These are phyloP conservation scores for Curvularia verruculosa DNA, from an alignment of 2,329 filamentous ascomycete genomes.

Conservation along the genomic window DNA sequence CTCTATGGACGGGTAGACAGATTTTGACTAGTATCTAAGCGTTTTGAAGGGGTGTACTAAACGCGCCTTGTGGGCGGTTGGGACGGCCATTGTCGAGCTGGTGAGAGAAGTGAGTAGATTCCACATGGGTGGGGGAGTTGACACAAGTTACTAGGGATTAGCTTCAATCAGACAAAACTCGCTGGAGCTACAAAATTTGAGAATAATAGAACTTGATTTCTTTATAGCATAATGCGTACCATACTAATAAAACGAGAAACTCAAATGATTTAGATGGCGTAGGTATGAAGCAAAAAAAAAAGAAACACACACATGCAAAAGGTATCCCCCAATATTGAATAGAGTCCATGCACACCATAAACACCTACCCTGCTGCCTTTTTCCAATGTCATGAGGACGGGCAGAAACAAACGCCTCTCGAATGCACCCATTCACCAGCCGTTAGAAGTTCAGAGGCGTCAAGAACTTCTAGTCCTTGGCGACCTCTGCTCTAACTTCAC, in stretches of 20 bases:
- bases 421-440: conserved; percentile 8
- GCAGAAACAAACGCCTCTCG: conserved; percentile 19
- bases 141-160: not conserved
- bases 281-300: not conserved
- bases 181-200: not conserved
- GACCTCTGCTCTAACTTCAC: conserved; percentile 38
- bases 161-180: not conserved
- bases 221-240: not conserved
- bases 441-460: not conserved
- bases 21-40: not conserved
- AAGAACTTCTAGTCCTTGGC: conserved; percentile 30
- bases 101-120: not conserved
- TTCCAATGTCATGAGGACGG: conserved; percentile 6
- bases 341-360: conserved; percentile 18
- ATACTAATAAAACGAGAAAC: not conserved
- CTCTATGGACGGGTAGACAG: not conserved
- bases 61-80: not conserved
- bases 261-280: not conserved
- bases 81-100: not conserved
- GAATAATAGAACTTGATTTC: not conserved
- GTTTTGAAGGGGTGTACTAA: not conserved
- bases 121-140: not conserved
- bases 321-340: conserved; percentile 21
- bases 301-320: conserved; percentile 16
- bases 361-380: conserved; percentile 21